These are phyloP conservation scores for Nymphaea colorata DNA, from an alignment of 164 flowering plant genomes.

Conservation along the genomic window DNA sequence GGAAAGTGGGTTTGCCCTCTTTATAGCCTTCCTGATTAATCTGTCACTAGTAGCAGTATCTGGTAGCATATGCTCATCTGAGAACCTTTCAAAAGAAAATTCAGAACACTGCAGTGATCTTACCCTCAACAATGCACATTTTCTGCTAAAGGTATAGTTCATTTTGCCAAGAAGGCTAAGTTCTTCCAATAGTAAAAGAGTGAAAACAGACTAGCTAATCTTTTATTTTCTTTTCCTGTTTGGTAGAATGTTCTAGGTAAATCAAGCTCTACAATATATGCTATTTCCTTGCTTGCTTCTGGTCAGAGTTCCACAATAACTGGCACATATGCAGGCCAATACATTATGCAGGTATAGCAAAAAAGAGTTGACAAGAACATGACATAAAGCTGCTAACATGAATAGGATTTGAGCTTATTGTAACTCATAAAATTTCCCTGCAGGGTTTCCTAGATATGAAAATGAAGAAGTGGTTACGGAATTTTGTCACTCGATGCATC, in stretches of 20 bases:
- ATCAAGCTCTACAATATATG: constrained; percentile 52
- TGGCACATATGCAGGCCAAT: constrained; percentile 92
- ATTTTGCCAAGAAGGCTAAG: no score
- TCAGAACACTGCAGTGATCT: constrained; percentile 37
- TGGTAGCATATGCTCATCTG: constrained; percentile 51
- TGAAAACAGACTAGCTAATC: no score
- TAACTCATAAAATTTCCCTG: background rate
- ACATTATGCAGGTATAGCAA: constrained; percentile 61
- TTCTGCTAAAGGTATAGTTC: constrained; percentile 55
- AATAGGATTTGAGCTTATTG: background rate
- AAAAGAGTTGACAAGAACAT: background rate
- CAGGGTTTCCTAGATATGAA: constrained; percentile 76
- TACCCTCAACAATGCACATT: constrained; percentile 64
- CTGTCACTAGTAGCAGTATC: constrained; percentile 64
- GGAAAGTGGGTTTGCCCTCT: constrained; percentile 74
- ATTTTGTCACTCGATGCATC: constrained; percentile 49
- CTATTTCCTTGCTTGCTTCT: constrained; percentile 69
- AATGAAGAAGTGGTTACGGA: constrained; percentile 65
- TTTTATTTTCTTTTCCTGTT: no score
- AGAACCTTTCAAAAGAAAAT: constrained; percentile 17
- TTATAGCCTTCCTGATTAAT: constrained; percentile 72
- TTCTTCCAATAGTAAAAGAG: no score
- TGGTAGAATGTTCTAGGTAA: constrained; percentile 63
- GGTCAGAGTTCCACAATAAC: constrained; percentile 90
- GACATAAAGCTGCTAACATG: background rate